Evolutionary conservation across 805 yeast species (phyloP), one percentile per base, ranked within the genome.

Genomic region (Ogataea methylovora): DNA sequence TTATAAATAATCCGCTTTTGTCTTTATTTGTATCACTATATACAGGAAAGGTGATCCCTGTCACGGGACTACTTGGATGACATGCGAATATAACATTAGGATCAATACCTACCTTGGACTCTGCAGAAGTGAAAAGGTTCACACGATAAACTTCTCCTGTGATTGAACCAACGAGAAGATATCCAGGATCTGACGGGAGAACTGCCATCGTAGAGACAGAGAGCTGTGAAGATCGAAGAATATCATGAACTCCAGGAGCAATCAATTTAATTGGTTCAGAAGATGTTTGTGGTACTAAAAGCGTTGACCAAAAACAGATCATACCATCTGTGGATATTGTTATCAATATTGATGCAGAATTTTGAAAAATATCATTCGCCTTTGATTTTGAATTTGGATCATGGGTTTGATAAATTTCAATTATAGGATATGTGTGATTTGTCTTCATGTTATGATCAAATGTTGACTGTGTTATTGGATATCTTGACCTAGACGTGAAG

Each of bases 101-200:
- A 29, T 52, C 59, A 4, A 59, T 26, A 3, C 39, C 39, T 8
- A 60, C 46, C 23, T 45, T 46, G 8, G 41, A 29, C 10, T 53
- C 58, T 3, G 58, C 49, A 14, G 51, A 46, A 22, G 49, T 58
- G 29, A 45, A 48, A 20, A 60, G 35, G 30, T 51, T 43, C 29
- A 64, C 54, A 10, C 54, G 44, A 30, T 52, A 58, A 8, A 63
- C 40, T 10, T 46, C 29, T 1, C 68, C 67, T 24, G 58, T 58
- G 25, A 58, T 61, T 4, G 61, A 49, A 9, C 69, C 69, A 5
- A 52, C 50, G n/a, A 60, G 34, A 17, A 60, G 51, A 17, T 34
- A 38, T 8, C 55, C 46, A 7, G 51, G 46, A 36, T 60, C 65
- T 11, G 49, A 36, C 2, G 52, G 42, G 1, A 46, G 39, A 4